Percentiles rank a stretch among this genome's conserved stretches.
Conservation (phyloP, 176 grass and related monocot genomes). For the Dactylis glomerata region DNA sequence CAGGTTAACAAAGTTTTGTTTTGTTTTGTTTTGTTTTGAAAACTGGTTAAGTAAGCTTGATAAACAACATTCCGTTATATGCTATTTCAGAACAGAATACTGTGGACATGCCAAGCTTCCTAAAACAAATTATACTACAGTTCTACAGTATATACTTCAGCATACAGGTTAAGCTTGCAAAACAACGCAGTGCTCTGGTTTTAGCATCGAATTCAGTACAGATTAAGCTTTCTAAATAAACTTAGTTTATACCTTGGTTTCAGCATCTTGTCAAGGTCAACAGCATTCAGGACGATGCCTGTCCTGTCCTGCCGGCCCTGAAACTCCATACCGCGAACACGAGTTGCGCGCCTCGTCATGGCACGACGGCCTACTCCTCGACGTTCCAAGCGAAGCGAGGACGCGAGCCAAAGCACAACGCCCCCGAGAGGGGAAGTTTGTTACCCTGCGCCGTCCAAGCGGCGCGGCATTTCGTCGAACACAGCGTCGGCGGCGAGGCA, state of each 20-base stretch:
- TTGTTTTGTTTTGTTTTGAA: too few relatives aligned
- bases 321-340: not conserved
- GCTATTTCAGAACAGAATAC: constrained; percentile 5
- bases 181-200: not conserved
- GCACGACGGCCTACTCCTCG: not conserved
- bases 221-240: not conserved
- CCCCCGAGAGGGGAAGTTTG: not conserved
- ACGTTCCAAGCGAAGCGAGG: not conserved
- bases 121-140: not conserved
- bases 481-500: not conserved
- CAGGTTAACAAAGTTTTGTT: too few relatives aligned
- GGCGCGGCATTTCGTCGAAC: constrained; percentile 22
- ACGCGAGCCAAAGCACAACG: not conserved
- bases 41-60: not conserved
- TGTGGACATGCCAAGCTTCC: not conserved
- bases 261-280: not conserved
- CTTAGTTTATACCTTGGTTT: not conserved
- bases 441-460: not conserved
- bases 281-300: not conserved
- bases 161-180: not conserved
- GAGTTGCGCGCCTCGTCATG: not conserved
- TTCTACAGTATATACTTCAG: not conserved
- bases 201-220: not conserved
- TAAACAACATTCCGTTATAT: not conserved
- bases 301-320: not conserved